Percentiles rank a stretch among this genome's conserved stretches.
Conservation (phyloP, 805 yeast species). For the Zygosaccharomyces siamensis region DNA sequence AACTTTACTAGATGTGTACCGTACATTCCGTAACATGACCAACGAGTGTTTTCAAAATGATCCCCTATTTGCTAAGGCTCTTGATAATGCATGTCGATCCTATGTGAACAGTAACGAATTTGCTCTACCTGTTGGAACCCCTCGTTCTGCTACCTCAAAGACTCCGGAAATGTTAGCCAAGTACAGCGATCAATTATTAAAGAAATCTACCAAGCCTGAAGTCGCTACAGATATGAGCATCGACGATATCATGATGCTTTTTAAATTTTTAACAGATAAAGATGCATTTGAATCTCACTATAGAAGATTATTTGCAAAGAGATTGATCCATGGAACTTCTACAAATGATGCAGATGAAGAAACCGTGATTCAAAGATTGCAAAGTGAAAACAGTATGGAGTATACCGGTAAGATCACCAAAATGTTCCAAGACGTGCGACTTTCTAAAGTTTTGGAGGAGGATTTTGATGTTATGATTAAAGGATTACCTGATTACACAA, state of each 20-base stretch:
- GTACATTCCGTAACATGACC: constrained; percentile 44
- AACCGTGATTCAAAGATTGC: constrained; percentile 74
- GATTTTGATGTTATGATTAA: constrained; percentile 36
- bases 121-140: constrained; percentile 55
- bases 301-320: constrained; percentile 80
- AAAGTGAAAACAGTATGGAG: constrained; percentile 84
- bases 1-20: constrained; percentile 65
- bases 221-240: constrained; percentile 66
- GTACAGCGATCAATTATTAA: constrained; percentile 79
- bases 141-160: constrained; percentile 54
- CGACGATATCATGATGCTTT: constrained; percentile 80
- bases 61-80: constrained; percentile 74
- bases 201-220: constrained; percentile 69
- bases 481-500: constrained; percentile 30
- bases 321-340: constrained; percentile 83
- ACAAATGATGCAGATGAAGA: constrained; percentile 80
- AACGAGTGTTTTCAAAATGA: constrained; percentile 51
- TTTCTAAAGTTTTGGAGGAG: constrained; percentile 67
- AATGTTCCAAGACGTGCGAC: constrained; percentile 91
- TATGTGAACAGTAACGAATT: constrained; percentile 79
- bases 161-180: constrained; percentile 91
- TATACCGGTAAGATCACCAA: constrained; percentile 90
- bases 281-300: constrained; percentile 94
- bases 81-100: constrained; percentile 82
- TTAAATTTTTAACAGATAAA: constrained; percentile 85